phyloP scores from a whole-genome alignment of 352 stramenopile genomes.

The Globisporangium rhizosaccharum region DNA sequence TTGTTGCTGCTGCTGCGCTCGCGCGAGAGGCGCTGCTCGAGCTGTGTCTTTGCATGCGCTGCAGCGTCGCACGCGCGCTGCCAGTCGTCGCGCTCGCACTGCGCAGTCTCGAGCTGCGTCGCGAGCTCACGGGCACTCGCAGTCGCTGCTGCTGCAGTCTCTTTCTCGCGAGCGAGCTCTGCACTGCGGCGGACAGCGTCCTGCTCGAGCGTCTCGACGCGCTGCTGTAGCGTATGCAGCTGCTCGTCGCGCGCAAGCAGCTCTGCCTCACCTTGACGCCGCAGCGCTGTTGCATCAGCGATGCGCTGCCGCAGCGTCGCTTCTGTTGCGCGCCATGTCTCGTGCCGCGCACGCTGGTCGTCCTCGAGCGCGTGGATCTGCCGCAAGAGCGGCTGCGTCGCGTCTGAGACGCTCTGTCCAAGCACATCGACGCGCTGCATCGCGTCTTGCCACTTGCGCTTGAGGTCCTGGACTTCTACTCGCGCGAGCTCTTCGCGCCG shows the following conservation, averaged over 20 bases:
- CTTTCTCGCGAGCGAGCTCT: slow-evolving; percentile 29
- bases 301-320: slow-evolving; percentile 35
- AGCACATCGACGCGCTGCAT: slow-evolving; percentile 63
- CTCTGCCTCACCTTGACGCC: slow-evolving; percentile 31
- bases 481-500: slow-evolving; percentile 61
- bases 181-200: slow-evolving; percentile 22
- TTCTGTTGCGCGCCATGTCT: slow-evolving; percentile 54
- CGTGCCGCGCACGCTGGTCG: slow-evolving; percentile 50
- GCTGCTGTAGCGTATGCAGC: slow-evolving; percentile 25
- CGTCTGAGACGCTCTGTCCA: slow-evolving; percentile 59
- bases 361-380: slow-evolving; percentile 70
- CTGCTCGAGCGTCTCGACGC: slow-evolving; percentile 30
- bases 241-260: slow-evolving; percentile 34
- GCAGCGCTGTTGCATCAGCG: slow-evolving; percentile 27
- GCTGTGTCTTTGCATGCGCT: slow-evolving; percentile 26
- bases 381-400: slow-evolving; percentile 66
- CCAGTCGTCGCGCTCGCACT: slow-evolving; percentile 48
- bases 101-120: slow-evolving; percentile 32
- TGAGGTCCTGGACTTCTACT: slow-evolving; percentile 48
- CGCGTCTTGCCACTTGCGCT: slow-evolving; percentile 77
- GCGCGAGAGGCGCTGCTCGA: slow-evolving; percentile 24
- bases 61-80: slow-evolving; percentile 35
- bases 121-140: slow-evolving; percentile 34
- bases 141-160: slow-evolving; percentile 21
- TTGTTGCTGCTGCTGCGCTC: slow-evolving; percentile 6